Base-by-base conservation (phyloP, 305 asterid species). In the Caryopteris hybrid region DNA sequence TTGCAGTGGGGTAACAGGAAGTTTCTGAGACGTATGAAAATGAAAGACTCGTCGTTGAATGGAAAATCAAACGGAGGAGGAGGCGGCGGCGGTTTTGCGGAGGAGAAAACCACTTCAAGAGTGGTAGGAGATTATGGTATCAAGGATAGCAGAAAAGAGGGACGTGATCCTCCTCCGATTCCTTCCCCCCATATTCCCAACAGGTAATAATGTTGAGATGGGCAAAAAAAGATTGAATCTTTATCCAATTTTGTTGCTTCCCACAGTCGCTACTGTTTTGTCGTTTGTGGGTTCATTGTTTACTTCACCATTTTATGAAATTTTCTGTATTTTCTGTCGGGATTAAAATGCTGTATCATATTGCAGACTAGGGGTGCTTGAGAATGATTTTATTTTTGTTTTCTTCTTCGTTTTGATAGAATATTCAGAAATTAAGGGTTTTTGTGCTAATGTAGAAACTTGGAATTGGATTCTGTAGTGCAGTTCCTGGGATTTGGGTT, bases 1-100 rank as follows among this genome's bases (percentile, higher is more conserved):
- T 75, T 86, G 72, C 92, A 86, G 80, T 84, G 92, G 92, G 92
- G 88, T 34, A 84, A 79, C 48, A 76, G 85, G 61, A 84, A 86
- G 82, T 79, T 84, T 64, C 78, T 75, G 52, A 77, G 90, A 53
- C 85, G 92, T 68, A 75, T 81, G 43, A 81, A 84, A 71, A 76
- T 76, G 51, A 86, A 84, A 64, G 88, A 81, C 53, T 71, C 91
- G 0, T 71, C 79, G 68, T 68, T 77, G 76, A 85, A 76, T 78
- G 88, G 85, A 41, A 85, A 85, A 83, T 76, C 86, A 2, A 89
- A 79, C 56, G 66, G 76, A 41, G 58, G n/a, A n/a, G n/a, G n/a
- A n/a, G n/a, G n/a, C n/a, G n/a, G n/a, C n/a, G n/a, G 62, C 2
- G 79, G 79, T 39, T 70, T 75, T 45, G 83, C 63, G 74, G 85